Conservation (phyloP, 2,329 filamentous ascomycete species). For the Trichophyton verrucosum region DNA sequence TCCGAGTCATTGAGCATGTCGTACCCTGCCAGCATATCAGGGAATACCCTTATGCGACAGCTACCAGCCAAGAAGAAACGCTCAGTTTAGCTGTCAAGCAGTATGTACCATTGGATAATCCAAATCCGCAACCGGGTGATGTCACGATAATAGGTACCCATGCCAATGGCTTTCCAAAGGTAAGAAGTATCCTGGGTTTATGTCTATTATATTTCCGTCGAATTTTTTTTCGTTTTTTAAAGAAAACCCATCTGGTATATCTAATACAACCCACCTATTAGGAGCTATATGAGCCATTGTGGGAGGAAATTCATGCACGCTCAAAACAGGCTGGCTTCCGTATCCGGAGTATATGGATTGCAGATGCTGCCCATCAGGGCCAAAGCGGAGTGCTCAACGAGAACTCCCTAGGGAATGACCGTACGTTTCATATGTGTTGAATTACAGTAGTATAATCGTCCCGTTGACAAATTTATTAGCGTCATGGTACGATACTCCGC, state of each 20-base stretch:
- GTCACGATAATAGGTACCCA: constrained; percentile 77
- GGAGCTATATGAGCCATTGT: constrained; percentile 87
- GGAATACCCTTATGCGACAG: constrained; percentile 64
- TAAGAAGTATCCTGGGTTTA: constrained; percentile 22
- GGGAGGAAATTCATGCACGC: constrained; percentile 62
- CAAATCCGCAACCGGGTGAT: constrained; percentile 55
- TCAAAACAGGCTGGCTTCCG: constrained; percentile 49
- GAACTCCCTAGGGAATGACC: constrained; percentile 65
- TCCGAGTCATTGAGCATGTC: constrained; percentile 57
- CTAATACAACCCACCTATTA: background rate
- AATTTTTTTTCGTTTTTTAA: too few species aligned
- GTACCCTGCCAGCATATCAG: constrained; percentile 66
- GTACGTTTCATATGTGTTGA: constrained; percentile 37
- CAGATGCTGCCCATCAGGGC: constrained; percentile 78
- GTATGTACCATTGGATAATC: constrained; percentile 66
- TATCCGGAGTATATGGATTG: constrained; percentile 78
- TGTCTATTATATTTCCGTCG: background rate
- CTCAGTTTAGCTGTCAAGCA: constrained; percentile 72
- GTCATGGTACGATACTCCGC: constrained; percentile 71
- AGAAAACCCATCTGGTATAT: background rate
- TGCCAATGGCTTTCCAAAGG: constrained; percentile 88
- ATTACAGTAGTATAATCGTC: background rate
- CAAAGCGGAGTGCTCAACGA: constrained; percentile 68
- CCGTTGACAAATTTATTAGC: constrained; percentile 38
- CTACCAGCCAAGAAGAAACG: constrained; percentile 59